These are phyloP conservation scores for Gelatoporia subvermispora DNA, from an alignment of 768 basidiomycete genomes.

Conservation along the genomic window DNA sequence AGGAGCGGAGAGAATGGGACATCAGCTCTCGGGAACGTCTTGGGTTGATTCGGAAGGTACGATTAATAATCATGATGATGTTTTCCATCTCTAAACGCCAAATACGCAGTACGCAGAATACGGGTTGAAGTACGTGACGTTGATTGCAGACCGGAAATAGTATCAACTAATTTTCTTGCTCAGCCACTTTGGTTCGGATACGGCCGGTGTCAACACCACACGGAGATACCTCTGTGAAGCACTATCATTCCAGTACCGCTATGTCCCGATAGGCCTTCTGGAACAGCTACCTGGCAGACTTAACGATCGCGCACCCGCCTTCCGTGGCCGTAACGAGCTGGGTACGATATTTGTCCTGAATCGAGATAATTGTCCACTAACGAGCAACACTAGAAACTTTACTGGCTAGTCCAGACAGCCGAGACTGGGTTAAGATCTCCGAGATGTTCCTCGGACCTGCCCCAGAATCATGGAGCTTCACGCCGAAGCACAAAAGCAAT, in stretches of 20 bases:
- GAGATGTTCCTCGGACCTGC: slow-evolving; percentile 93
- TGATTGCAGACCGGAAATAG: neutral
- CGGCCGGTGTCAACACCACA: slow-evolving; percentile 84
- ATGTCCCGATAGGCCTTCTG: slow-evolving; percentile 89
- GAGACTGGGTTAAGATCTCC: slow-evolving; percentile 89
- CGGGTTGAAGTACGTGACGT: slow-evolving; percentile 59
- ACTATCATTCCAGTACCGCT: slow-evolving; percentile 94
- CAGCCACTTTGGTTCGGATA: slow-evolving; percentile 84
- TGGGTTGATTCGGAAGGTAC: slow-evolving; percentile 70
- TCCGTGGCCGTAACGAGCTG: slow-evolving; percentile 81
- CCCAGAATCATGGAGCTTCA: slow-evolving; percentile 80
- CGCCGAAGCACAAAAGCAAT: slow-evolving; percentile 94
- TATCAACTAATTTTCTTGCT: neutral
- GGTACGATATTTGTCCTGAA: slow-evolving; percentile 35
- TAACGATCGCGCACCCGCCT: slow-evolving; percentile 89
- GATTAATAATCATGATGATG: slow-evolving; percentile 9
- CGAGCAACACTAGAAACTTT: slow-evolving; percentile 61
- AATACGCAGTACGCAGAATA: slow-evolving; percentile 76
- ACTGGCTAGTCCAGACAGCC: slow-evolving; percentile 70
- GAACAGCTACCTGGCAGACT: slow-evolving; percentile 76
- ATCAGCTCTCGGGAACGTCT: slow-evolving; percentile 82
- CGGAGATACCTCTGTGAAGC: slow-evolving; percentile 93
- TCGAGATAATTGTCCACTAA: neutral
- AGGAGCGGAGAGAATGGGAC: slow-evolving; percentile 91
- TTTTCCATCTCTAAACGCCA: neutral